Evolutionary conservation across 2,329 filamentous ascomycete species (phyloP), one percentile per base, ranked within the genome.

Genomic region (Aspergillus ochraceoroseus): DNA sequence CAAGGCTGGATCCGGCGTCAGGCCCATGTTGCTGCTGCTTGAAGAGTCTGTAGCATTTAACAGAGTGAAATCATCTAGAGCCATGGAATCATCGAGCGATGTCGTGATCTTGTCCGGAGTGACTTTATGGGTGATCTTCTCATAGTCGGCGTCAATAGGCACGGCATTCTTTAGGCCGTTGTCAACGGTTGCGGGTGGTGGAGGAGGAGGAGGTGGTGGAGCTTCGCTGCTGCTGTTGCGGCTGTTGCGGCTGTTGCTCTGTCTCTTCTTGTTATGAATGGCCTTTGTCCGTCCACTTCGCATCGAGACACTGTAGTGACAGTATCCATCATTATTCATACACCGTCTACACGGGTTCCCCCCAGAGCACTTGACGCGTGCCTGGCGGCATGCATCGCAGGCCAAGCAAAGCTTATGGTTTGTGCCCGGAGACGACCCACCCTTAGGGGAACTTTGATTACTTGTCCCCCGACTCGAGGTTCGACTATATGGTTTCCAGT

Each of bases 241-340:
- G n/a, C n/a, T 14, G 9, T 22, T 4, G 5, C 4, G 22, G 12
- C 17, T 29, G 20, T 22, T 37, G 25, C 5, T 26, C 25, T 37
- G 14, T 37, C 15, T 27, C 28, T 18, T 22, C 20, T 9, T 22
- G 20, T 22, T 5, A 9, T 9, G 20, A 22, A 9, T 9, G 9
- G 34, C 34, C 34, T 37, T 37, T 13, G 28, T 7, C 9, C 34
- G 26, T 37, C 34, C 34, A 19, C 28, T 28, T 26, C 34, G 15
- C 34, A 37, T 4, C 5, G 34, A 37, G 11, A 37, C 25, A 18
- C 34, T 37, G 13, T 37, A 37, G n/a, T 37, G 34, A 29, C 34
- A 37, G 14, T 7, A 28, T 37, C 23, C 14, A 12, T 26, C 34
- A 20, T 37, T 27, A 8, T 37, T 37, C 13, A 23, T 26, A 9